phyloP scores from a whole-genome alignment of 192 early-diverging fungal species.

The Podila horticola region DNA sequence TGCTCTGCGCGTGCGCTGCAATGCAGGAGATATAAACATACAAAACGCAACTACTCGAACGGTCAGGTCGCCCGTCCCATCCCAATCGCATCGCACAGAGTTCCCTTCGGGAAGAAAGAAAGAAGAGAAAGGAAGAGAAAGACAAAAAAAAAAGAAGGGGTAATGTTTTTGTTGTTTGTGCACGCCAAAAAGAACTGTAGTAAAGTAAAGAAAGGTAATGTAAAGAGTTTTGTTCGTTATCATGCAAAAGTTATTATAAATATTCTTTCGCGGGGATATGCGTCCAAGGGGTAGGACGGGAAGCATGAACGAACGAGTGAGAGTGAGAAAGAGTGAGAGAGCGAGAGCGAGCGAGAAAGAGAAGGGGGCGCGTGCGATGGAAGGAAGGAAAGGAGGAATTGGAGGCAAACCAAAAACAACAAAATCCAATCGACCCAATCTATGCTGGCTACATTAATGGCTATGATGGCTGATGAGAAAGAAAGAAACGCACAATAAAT shows the following conservation, averaged over 20 bases:
- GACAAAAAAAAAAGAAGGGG: slow-evolving; percentile 1
- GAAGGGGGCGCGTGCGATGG: neutral
- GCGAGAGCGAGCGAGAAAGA: neutral
- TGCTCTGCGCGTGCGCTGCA: too few relatives aligned
- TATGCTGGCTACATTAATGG: too few relatives aligned
- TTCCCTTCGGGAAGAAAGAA: neutral
- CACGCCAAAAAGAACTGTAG: neutral
- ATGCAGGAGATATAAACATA: too few relatives aligned
- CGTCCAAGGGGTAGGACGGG: neutral
- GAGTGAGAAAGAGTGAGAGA: neutral
- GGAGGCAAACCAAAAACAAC: neutral
- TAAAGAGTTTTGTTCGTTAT: neutral
- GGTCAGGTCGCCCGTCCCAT: too few relatives aligned
- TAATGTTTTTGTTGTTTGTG: slow-evolving; percentile 6
- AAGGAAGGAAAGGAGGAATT: neutral
- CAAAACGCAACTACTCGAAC: too few relatives aligned
- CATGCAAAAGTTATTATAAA: neutral
- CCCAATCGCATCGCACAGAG: too few relatives aligned
- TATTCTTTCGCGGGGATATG: neutral
- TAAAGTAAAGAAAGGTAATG: too few relatives aligned
- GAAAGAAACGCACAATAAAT: too few relatives aligned
- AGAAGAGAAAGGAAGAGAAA: neutral
- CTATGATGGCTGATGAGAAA: too few relatives aligned
- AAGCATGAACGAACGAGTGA: neutral
- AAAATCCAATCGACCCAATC: too few relatives aligned